Percentiles rank a stretch among this genome's conserved stretches.
Evolutionary conservation across 2,329 filamentous ascomycete species (phyloP).

Genomic region (Nemania sp.): DNA sequence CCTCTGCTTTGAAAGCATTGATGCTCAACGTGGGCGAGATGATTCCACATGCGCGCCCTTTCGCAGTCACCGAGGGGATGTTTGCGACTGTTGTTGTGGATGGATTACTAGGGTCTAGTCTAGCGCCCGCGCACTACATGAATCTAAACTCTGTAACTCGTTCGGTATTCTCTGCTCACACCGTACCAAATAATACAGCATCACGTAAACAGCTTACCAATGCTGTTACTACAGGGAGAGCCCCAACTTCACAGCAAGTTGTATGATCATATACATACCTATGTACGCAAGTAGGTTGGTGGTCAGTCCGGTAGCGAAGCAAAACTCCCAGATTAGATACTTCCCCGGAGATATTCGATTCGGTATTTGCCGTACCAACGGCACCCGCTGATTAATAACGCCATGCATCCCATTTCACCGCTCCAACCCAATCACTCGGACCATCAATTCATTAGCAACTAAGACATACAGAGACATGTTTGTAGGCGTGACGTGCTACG

Average conservation of each 20-base stretch:
- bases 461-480: not conserved
- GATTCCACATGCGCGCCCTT: conserved; percentile 27
- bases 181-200: not conserved
- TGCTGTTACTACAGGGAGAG: not conserved
- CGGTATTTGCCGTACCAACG: conserved; percentile 18
- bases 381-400: conserved; percentile 19
- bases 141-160: not conserved
- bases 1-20: conserved; percentile 19
- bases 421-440: not conserved
- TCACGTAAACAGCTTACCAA: not conserved
- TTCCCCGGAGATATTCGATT: conserved; percentile 19
- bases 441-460: not conserved
- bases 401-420: not conserved
- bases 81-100: not conserved
- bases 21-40: conserved; percentile 2
- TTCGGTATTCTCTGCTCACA: not conserved
- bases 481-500: not conserved
- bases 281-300: not conserved
- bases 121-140: not conserved
- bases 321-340: not conserved
- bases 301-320: not conserved
- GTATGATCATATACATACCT: not conserved
- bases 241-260: not conserved
- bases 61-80: conserved; percentile 2
- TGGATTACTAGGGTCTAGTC: not conserved